Evolutionary conservation across 2,329 filamentous ascomycete species (phyloP).

Genomic region (Colletotrichum kahawae): DNA sequence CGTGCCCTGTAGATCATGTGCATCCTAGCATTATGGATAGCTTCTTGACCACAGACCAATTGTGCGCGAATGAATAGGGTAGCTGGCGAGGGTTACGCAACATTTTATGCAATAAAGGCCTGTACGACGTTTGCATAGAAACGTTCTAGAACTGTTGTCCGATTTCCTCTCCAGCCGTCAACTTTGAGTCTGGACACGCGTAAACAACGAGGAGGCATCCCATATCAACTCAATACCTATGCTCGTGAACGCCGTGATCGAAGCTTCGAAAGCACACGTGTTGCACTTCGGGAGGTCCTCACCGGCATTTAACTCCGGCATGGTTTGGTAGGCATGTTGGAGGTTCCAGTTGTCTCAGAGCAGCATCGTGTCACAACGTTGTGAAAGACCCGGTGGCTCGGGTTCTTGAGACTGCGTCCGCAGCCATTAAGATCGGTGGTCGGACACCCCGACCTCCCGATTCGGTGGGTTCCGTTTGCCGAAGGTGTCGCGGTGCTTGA

Average conservation of each 20-base stretch:
- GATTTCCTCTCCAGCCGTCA: background rate
- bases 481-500: background rate
- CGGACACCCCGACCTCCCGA: background rate
- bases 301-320: background rate
- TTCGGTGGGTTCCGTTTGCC: background rate
- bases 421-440: background rate
- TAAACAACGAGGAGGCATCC: background rate
- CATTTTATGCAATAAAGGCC: background rate
- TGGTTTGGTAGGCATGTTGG: too few relatives aligned
- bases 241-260: background rate
- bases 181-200: background rate
- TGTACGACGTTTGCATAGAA: background rate
- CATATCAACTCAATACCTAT: fast-evolving
- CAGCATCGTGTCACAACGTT: background rate
- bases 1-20: background rate
- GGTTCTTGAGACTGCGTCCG: background rate
- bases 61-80: background rate
- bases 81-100: background rate
- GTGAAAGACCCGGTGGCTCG: background rate
- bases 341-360: background rate
- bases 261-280: background rate
- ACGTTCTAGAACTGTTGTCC: background rate
- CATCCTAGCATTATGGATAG: background rate
- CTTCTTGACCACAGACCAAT: background rate
- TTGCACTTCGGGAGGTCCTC: fast-evolving